phyloP scores from a whole-genome alignment of 768 basidiomycete genomes.

The Exsudoporus frostii region DNA sequence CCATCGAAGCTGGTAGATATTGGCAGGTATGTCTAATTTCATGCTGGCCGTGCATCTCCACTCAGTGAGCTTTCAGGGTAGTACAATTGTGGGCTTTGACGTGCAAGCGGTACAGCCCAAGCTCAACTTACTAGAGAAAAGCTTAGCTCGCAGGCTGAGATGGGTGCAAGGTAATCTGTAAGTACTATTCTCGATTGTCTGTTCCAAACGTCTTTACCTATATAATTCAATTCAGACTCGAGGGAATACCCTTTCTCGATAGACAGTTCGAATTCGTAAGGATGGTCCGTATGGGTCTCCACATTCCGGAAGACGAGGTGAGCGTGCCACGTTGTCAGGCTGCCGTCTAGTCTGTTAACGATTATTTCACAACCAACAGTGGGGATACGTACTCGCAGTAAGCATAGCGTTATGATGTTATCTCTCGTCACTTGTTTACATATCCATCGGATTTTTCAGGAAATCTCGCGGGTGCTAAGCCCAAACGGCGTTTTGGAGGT shows the following conservation, averaged over 20 bases:
- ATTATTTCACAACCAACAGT: conserved; percentile 36
- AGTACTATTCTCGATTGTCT: conserved; percentile 40
- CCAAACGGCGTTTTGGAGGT: conserved; percentile 66
- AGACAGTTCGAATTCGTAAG: conserved; percentile 64
- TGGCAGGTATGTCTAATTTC: conserved; percentile 52
- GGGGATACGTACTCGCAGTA: conserved; percentile 67
- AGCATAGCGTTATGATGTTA: conserved; percentile 12
- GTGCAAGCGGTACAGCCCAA: conserved; percentile 52
- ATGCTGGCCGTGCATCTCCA: background rate
- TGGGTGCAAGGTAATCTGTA: conserved; percentile 74
- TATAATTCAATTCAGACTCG: conserved; percentile 44
- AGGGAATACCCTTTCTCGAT: conserved; percentile 57
- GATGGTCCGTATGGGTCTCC: conserved; percentile 60
- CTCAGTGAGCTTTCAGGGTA: conserved; percentile 38
- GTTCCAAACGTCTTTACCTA: conserved; percentile 7
- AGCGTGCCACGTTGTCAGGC: conserved; percentile 9
- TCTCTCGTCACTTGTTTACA: conserved; percentile 14
- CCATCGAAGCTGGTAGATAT: conserved; percentile 59
- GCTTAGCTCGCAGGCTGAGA: conserved; percentile 47
- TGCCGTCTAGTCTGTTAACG: conserved; percentile 9
- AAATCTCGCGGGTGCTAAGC: conserved; percentile 63
- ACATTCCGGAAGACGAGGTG: conserved; percentile 71
- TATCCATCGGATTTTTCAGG: conserved; percentile 39
- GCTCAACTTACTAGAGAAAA: conserved; percentile 33
- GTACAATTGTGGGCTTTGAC: conserved; percentile 59